Conservation (phyloP, 805 yeast species). For the Allodekkera sacchari region DNA sequence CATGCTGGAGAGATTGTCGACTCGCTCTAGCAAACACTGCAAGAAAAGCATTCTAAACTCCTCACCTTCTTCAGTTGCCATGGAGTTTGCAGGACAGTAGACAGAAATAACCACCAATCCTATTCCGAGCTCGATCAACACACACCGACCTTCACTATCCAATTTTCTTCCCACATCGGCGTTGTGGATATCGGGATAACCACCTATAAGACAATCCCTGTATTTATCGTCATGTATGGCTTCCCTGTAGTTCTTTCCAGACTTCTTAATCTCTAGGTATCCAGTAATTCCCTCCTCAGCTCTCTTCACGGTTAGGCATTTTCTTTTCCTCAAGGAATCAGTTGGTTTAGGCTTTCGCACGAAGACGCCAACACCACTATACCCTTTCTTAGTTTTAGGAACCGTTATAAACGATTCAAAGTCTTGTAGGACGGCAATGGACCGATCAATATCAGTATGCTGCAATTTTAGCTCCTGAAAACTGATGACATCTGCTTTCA, state of each 20-base stretch:
- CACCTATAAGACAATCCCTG: slow-evolving; percentile 49
- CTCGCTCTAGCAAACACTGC: slow-evolving; percentile 50
- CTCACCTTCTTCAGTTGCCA: slow-evolving; percentile 59
- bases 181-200: slow-evolving; percentile 44
- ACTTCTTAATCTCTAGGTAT: slow-evolving; percentile 22
- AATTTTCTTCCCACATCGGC: slow-evolving; percentile 28
- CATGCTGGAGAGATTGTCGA: slow-evolving; percentile 39
- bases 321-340: slow-evolving; percentile 30
- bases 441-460: slow-evolving; percentile 31
- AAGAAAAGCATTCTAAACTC: slow-evolving; percentile 50
- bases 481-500: slow-evolving; percentile 71
- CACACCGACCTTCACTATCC: slow-evolving; percentile 81
- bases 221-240: slow-evolving; percentile 9
- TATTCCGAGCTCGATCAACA: slow-evolving; percentile 62
- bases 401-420: slow-evolving; percentile 62
- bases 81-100: slow-evolving; percentile 91
- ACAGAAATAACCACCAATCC: slow-evolving; percentile 54
- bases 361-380: slow-evolving; percentile 87
- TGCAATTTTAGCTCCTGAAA: slow-evolving; percentile 81
- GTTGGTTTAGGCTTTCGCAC: slow-evolving; percentile 40
- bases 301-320: slow-evolving; percentile 44
- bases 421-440: slow-evolving; percentile 36
- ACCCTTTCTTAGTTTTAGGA: slow-evolving; percentile 67
- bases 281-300: slow-evolving; percentile 96
- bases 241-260: slow-evolving; percentile 20